Evolutionary conservation across 1,284 basidiomycete species (phyloP).

Genomic region (Pascua guehoae): DNA sequence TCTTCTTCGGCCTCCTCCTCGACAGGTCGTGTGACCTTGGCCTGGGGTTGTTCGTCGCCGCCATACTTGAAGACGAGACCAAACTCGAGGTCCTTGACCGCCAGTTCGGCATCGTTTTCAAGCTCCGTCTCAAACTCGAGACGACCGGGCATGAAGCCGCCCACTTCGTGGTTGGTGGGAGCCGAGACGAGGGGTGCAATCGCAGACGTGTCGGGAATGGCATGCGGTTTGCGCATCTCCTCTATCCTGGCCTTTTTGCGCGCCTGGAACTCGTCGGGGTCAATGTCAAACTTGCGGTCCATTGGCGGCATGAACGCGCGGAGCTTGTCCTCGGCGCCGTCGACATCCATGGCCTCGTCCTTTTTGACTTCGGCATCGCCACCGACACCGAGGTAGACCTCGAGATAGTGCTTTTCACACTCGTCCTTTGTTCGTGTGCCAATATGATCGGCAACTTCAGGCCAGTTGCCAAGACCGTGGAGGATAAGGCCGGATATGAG

Average conservation of each 20-base stretch:
- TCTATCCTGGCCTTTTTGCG: conserved; percentile 82
- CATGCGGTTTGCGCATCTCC: conserved; percentile 51
- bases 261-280: conserved; percentile 77
- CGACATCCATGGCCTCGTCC: conserved; percentile 9
- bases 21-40: conserved; percentile 34
- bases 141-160: conserved; percentile 89
- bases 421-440: conserved; percentile 94
- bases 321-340: conserved; percentile 14
- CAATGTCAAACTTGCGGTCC: conserved; percentile 67
- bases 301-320: conserved; percentile 60
- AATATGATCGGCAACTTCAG: conserved; percentile 91
- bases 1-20: conserved; percentile 37
- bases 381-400: conserved; percentile 64
- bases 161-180: conserved; percentile 90
- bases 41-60: conserved; percentile 70
- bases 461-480: conserved; percentile 95
- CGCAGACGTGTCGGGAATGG: conserved; percentile 43
- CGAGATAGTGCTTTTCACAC: conserved; percentile 83
- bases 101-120: conserved; percentile 92
- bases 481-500: conserved; percentile 84
- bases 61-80: conserved; percentile 80
- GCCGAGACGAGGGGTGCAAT: conserved; percentile 80
- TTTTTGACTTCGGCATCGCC: conserved; percentile 19
- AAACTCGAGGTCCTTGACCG: conserved; percentile 95
- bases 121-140: conserved; percentile 96